Base-by-base conservation (phyloP, 495 filamentous ascomycete species). In the Penicillium manginii region DNA sequence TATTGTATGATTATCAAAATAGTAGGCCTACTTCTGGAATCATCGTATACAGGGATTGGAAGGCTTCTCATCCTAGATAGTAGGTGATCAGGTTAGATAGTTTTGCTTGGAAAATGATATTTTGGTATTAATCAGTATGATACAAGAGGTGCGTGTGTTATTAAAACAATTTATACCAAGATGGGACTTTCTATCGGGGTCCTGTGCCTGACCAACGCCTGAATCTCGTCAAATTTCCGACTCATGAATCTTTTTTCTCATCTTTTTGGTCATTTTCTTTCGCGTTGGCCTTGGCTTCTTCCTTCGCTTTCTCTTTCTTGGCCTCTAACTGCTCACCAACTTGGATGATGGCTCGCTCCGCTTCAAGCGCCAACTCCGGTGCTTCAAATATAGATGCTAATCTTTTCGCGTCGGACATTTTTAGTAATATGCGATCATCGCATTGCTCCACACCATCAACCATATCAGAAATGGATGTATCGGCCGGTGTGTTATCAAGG, bases 321-420 rank as follows among this genome's bases (percentile, higher is more conserved):
- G 85, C 78, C 53, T 80, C 65, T 53, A 93, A 73, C 37, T 84
- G 81, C 56, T 81, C 83, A 65, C 92, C 84, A 2, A 97, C 90
- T 77, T 98, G 93, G 78, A 88, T 84, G 37, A 94, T 88, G 3
- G 93, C 93, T 26, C 93, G 80, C 65, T 97, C 92, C 2, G 96
- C 86, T 74, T 98, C 94, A n/a, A 90, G 73, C 50, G 88, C 87
- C 52, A 98, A 83, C 53, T 91, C 90, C 0, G 93, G 92, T 22
- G 96, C 78, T 10, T 91, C 81, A n/a, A 94, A 73, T 1, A 85
- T 81, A 45, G 86, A 73, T 18, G 90, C 87, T 55, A 98, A 82
- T 60, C 82, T 78, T 61, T 80, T 83, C 7, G 81, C 81, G 58
- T 87, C 68, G 43, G 72, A 80, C 58, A 81, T 79, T 60, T 83